Evolutionary conservation across 371 early-diverging fungal species (phyloP), one percentile per base, ranked within the genome.

Genomic region (Mycotypha africana): DNA sequence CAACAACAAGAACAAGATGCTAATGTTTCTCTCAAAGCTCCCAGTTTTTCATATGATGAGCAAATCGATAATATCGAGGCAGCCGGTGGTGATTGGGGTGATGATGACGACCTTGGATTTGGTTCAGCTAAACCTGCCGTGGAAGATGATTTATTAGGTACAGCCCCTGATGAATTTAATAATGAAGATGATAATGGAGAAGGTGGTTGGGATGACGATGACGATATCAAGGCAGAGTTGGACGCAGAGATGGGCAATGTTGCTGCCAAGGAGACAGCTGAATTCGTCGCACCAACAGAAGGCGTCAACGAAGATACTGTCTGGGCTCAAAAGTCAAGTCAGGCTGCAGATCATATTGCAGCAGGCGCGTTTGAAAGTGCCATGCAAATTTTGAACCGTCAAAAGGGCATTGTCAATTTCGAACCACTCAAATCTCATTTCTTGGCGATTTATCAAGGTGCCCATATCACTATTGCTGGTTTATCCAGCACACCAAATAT

Each of bases 331-430:
- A 90, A 86, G 69, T 92, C 92, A 3, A 72, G 71, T 17, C 63
- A 90, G 37, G 89, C 95, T 9, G 88, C 80, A 0, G 92, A 93
- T 64, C 94, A 95, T 61, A 81, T 95, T 51, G 92, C 92, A 0
- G 93, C 95, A 4, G 98, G 98, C 37, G 76, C 87, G 5, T 95
- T 93, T 62, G 95, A 93, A 47, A 82, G 81, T 24, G 98, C 95
- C 8, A 93, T 97, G 92, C 85, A 88, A 76, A 67, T 91, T 26
- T 69, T 96, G 37, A 89, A 91, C 60, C 82, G 87, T 26, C 94
- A 94, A 73, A 81, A 82, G 15, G 93, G 95, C 20, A 83, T 88
- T 50, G 79, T 85, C 41, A 86, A 90, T 64, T 96, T 96, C 77
- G 88, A 79, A 26, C 91, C 93, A 3, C 79, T 97, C 35, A 92